Evolutionary conservation across 2,329 filamentous ascomycete species (phyloP).

Genomic region (Aspergillus viridinutans): DNA sequence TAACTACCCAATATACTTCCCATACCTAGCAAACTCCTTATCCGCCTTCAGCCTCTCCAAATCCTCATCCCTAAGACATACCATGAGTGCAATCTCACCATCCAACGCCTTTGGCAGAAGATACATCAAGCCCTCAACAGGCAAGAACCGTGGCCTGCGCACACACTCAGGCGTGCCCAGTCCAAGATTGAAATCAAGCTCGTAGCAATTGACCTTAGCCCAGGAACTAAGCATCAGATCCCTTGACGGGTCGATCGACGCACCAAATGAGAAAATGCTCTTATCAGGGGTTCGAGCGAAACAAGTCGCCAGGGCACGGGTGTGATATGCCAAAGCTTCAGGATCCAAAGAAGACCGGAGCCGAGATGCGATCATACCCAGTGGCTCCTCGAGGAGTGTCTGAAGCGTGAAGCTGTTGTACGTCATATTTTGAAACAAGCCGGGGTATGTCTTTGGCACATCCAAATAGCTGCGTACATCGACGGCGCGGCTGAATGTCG

Average conservation of each 20-base stretch:
- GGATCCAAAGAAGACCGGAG: conserved; percentile 41
- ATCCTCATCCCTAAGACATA: conserved; percentile 49
- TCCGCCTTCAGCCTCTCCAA: conserved; percentile 44
- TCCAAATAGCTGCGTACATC: conserved; percentile 44
- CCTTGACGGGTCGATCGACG: conserved; percentile 30
- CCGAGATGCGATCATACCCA: conserved; percentile 36
- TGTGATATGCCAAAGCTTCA: conserved; percentile 30
- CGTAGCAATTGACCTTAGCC: conserved; percentile 45
- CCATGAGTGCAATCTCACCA: conserved; percentile 42
- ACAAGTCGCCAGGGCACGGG: conserved; percentile 42
- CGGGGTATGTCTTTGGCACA: conserved; percentile 45
- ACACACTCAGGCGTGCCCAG: conserved; percentile 48
- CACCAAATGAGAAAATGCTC: conserved; percentile 19
- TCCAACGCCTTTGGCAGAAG: conserved; percentile 44
- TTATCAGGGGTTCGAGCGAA: conserved; percentile 34
- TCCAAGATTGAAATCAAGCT: conserved; percentile 44
- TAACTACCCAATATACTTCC: conserved; percentile 30
- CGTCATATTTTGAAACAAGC: conserved; percentile 47
- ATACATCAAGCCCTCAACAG: conserved; percentile 49
- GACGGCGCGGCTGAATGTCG: conserved; percentile 47
- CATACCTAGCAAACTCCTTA: conserved; percentile 40
- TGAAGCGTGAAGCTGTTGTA: conserved; percentile 33
- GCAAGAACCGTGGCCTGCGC: conserved; percentile 45
- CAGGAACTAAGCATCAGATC: conserved; percentile 55
- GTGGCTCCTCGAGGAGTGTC: conserved; percentile 24